Base-by-base conservation (phyloP, 164 flowering plant species). In the Tinospora cordifolia region DNA sequence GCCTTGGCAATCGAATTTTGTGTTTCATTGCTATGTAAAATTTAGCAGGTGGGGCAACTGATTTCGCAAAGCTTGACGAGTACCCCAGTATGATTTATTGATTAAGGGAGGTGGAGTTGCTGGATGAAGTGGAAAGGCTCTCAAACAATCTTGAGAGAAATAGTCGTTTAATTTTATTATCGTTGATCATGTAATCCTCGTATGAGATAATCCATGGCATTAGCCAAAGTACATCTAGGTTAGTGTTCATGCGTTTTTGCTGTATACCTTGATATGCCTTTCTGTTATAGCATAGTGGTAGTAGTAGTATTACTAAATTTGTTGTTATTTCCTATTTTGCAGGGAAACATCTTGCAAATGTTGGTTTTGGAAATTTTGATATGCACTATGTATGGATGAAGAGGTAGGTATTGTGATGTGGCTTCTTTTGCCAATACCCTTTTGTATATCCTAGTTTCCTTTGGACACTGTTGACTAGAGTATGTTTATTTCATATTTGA, bases 261-360 rank as follows among this genome's bases (percentile, higher is more conserved):
- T 9, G 19, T 19, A 5, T 44, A 24, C 60, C 0, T 2, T 4
- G 60, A 54, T 54, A 21, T 30, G 15, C 8, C 17, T 47, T 47
- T 54, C 22, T 54, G 24, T 54, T 54, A 6, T 54, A n/a, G n/a
- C n/a, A n/a, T n/a, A n/a, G n/a, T n/a, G n/a, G n/a, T n/a, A n/a
- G n/a, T 54, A 51, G 58, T 10, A n/a, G 30, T 26, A 30, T 13
- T 26, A 60, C 63, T 60, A 11, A 60, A 17, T 51, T 17, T 15
- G 58, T 54, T 44, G 14, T 44, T 44, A 7, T 44, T 44, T 44
- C 14, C 47, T 44, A 5, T 64, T 75, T 57, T 70, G 63, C 75
- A 79, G 82, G 79, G 75, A 82, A n/a, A n/a, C n/a, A 72, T 75
- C 76, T 79, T 78, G 79, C 79, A 76, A 70, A 30, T 44, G 67